Base-by-base conservation (phyloP, 371 early-diverging fungal species). In the Mucor plumbeus region DNA sequence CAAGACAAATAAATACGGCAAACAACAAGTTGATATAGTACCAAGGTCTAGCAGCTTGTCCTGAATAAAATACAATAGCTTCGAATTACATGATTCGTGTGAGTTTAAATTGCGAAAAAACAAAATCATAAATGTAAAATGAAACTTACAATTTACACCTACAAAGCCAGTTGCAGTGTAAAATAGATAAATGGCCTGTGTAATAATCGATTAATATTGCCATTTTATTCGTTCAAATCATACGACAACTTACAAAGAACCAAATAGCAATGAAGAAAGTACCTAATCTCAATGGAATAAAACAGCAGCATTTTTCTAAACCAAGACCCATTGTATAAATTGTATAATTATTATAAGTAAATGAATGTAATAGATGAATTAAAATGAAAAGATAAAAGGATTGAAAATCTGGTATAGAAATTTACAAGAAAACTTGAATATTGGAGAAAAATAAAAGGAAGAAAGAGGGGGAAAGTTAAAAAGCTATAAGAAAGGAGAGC, bases 301-400 rank as follows among this genome's bases (percentile, higher is more conserved):
- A 64, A 63, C 83, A 78, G 40, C 83, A 82, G 41, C 83, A 82
- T 67, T 82, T 80, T 63, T 82, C 83, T 60, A 78, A 63, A 54
- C 80, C 79, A 26, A 81, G 54, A 53, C 82, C 77, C 81, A 81
- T 81, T 26, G 35, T 63, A 11, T 43, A 34, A 64, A 58, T 55
- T 47, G 54, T 26, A 34, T 41, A 50, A 44, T 60, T 64, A 21
- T 0, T 59, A 61, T 44, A 61, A 69, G 65, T 31, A 53, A 53
- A 53, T 31, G 53, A 53, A 31, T 53, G 53, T 26, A 14, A 31
- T 53, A 31, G 53, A 53, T 21, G 53, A 53, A 53, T 41, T 41
- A 41, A 14, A 10, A 41, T 41, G 14, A 11, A 3, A 13, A 53
- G 15, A 14, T 9, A 5, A 11, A 3, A 13, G 19, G 9, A 53